Evolutionary conservation across 352 stramenopile species (phyloP), one percentile per base, ranked within the genome.

Genomic region (Phytopythium sindhum): DNA sequence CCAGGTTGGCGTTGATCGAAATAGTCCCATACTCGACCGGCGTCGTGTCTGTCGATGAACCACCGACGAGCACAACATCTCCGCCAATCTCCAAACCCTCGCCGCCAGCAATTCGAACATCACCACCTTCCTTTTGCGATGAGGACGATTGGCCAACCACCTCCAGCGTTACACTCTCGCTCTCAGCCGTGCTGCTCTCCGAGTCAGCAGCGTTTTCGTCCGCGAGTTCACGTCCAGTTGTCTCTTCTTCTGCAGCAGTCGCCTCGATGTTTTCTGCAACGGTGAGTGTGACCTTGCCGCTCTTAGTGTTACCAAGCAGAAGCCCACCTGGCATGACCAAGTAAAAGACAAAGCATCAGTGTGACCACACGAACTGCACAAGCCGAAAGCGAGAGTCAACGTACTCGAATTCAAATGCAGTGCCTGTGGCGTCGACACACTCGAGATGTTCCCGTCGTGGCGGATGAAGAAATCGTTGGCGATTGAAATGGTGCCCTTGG

Each of bases 131-230:
- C 1, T 67, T 74, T 37, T 79, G 70, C 15, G 68, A 72, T 2
- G 65, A 69, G 2, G 82, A 84, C 15, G 74, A 81, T 61, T 93
- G 84, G 0, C 84, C 84, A 14, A 69, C 61, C 1, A 93, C 64
- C 61, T 82, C 75, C 31, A 93, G 54, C 11, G 66, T 75, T 31
- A 80, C 29, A 55, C 69, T 77, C 23, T 70, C 51, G 11, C 58
- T 67, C 54, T 74, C 61, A 21, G 64, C 60, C 12, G 26, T 61
- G 35, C 17, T 45, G 23, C 37, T 15, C 14, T 50, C 39, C n/a
- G 57, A 21, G n/a, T 64, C 50, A 21, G 71, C 42, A 7, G 65
- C 61, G 42, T 63, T 41, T 50, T 64, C 61, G 28, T 64, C 58
- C 42, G 67, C 57, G 15, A 61, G 39, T 17, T 39, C 56, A n/a